These are phyloP conservation scores for Rhodotorula sp. DNA, from an alignment of 1,284 basidiomycete genomes.

Conservation along the genomic window DNA sequence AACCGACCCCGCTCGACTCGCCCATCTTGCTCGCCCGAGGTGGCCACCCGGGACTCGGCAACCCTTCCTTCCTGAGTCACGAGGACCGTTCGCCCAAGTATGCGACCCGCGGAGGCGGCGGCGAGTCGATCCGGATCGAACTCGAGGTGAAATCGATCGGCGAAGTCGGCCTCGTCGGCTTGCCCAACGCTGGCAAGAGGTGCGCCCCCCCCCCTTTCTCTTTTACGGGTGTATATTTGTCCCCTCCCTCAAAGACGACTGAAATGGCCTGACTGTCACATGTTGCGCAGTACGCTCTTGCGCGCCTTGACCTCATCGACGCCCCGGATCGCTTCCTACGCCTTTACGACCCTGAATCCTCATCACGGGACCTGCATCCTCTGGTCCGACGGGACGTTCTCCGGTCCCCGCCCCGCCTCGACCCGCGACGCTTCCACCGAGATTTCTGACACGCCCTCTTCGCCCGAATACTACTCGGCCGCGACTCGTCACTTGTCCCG, in stretches of 20 bases:
- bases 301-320: conserved; percentile 83
- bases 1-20: conserved; percentile 53
- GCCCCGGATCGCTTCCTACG: conserved; percentile 85
- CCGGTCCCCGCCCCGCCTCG: conserved; percentile 35
- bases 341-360: conserved; percentile 93
- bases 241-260: no score
- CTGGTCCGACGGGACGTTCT: conserved; percentile 71
- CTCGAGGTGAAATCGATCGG: conserved; percentile 94
- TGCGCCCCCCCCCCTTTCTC: conserved; percentile 10
- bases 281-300: conserved; percentile 63
- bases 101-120: conserved; percentile 63
- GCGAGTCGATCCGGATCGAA: conserved; percentile 75
- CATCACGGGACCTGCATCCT: conserved; percentile 86
- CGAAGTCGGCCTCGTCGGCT: conserved; percentile 90
- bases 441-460: conserved; percentile 54
- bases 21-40: conserved; percentile 72
- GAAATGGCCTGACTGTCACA: no score
- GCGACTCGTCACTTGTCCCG: conserved; percentile 16
- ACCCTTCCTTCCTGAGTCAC: conserved; percentile 57
- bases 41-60: conserved; percentile 82
- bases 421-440: conserved; percentile 56
- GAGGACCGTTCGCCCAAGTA: conserved; percentile 48
- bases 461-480: conserved; percentile 29
- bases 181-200: conserved; percentile 79
- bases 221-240: no score